Base-by-base conservation (phyloP, 179 eudicot genomes). In the Carnegiea gigantea region DNA sequence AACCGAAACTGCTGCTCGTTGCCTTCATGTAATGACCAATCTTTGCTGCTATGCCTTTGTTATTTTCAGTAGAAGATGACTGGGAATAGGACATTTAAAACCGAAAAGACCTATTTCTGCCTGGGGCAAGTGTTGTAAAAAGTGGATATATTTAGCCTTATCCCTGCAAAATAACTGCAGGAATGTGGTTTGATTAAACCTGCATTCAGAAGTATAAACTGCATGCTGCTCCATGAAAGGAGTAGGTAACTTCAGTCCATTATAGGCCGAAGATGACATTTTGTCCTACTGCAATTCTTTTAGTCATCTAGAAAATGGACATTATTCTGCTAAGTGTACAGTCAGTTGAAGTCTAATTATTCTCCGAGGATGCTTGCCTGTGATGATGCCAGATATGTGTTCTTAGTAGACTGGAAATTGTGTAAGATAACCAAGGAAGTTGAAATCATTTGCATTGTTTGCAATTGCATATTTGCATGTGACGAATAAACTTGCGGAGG, bases 1-100 rank as follows among this genome's bases (percentile, higher is more conserved):
- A 14, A 92, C 78, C 30, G 98, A 94, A 84, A 94, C 96, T 80
- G 99, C 99, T 84, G 94, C 99, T 26, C 96, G 95, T 72, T 94
- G 99, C 86, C 97, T 96, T 80, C 99, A 96, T 95, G 99, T 92
- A 84, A 70, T 49, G 36, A 21, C 46, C 26, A 46, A 59, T 1
- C 24, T 33, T 7, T n/a, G 70, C 28, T 64, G 33, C 70, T 6
- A 62, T 15, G 62, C 8, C 21, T 20, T 57, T 57, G 62, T 20
- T 57, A 14, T 15, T 18, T 57, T 57, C 62, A 57, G 20, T 20
- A 57, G 7, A 11, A 57, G 7, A 17, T 57, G 9, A 2, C n/a
- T 57, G 17, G 62, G 23, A 17, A 57, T 5, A 20, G 62, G 62
- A 57, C 62, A 18, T 15, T 57, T 57, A 57, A 57, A 57, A 57